Evolutionary conservation across 2,329 filamentous ascomycete species (phyloP).

Genomic region (Nemania abortiva): DNA sequence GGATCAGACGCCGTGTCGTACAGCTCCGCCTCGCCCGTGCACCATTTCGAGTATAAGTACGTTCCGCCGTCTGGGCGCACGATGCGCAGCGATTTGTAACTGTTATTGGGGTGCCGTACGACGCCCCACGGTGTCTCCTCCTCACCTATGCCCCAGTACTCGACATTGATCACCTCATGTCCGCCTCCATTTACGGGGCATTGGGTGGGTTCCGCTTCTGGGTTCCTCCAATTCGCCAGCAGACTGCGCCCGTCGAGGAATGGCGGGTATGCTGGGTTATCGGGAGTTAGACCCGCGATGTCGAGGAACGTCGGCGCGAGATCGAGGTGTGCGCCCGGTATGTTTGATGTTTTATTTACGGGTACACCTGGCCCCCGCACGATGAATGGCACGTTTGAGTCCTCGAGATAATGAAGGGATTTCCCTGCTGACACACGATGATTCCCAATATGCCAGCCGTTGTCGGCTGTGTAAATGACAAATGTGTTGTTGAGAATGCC

Average conservation of each 20-base stretch:
- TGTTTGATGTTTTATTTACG: constrained; percentile 25
- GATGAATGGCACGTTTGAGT: constrained; percentile 36
- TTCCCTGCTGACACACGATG: constrained; percentile 35
- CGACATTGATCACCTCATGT: constrained; percentile 37
- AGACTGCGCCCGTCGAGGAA: constrained; percentile 39
- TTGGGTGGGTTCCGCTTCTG: constrained; percentile 5
- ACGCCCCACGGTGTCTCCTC: constrained; percentile 28
- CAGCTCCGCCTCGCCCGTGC: constrained; percentile 35
- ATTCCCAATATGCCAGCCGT: constrained; percentile 37
- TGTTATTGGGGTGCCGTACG: constrained; percentile 21
- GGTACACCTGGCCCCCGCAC: constrained; percentile 36
- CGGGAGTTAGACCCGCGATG: constrained; percentile 25
- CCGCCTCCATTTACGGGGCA: constrained; percentile 26
- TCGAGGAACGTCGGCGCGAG: constrained; percentile 39
- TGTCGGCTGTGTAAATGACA: constrained; percentile 36
- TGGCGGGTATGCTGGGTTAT: constrained; percentile 17
- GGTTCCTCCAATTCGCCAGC: constrained; percentile 30
- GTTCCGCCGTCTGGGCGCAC: constrained; percentile 29
- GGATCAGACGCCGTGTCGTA: constrained; percentile 37
- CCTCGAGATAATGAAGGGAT: constrained; percentile 30
- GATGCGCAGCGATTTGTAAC: constrained; percentile 37
- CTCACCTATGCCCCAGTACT: constrained; percentile 38
- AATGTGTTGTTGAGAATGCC: constrained; percentile 36
- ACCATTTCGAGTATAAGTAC: constrained; percentile 37
- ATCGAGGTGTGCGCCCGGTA: constrained; percentile 35